Evolutionary conservation across 2,329 filamentous ascomycete genomes (phyloP).

Genomic region (Neocucurbitaria cava): DNA sequence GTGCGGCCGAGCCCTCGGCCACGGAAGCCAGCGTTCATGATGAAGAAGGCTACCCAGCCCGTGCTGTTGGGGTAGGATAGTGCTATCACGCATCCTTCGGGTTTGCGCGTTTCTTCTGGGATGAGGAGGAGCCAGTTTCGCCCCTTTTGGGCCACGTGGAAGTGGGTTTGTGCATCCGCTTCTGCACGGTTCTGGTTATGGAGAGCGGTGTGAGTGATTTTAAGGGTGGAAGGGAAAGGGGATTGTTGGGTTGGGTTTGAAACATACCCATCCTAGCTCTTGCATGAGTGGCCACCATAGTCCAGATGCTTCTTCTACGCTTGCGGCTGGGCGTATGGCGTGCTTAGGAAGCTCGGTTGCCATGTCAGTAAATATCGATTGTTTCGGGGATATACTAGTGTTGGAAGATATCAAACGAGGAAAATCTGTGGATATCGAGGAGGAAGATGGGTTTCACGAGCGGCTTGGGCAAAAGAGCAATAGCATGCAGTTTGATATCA

Average conservation of each 20-base stretch:
- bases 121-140: constrained; percentile 41
- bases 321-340: constrained; percentile 27
- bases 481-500: neutral
- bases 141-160: constrained; percentile 28
- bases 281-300: constrained; percentile 48
- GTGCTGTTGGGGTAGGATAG: constrained; percentile 45
- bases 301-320: constrained; percentile 26
- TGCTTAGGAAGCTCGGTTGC: constrained; percentile 1
- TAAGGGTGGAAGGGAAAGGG: neutral
- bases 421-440: no score
- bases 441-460: no score
- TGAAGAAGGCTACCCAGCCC: constrained; percentile 50
- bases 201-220: neutral
- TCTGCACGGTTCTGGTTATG: constrained; percentile 40
- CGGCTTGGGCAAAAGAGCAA: no score
- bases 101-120: constrained; percentile 26
- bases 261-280: constrained; percentile 41
- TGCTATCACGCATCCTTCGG: constrained; percentile 42
- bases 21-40: constrained; percentile 36
- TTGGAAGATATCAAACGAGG: no score
- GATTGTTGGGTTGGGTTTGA: neutral
- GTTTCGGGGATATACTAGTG: no score
- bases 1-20: constrained; percentile 42
- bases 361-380: constrained; percentile 1
- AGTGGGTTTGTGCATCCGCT: constrained; percentile 44